Percentiles rank a stretch among this genome's conserved stretches.
Evolutionary conservation across 2,329 filamentous ascomycete species (phyloP).

Genomic region (Amauroascus verrucosus): DNA sequence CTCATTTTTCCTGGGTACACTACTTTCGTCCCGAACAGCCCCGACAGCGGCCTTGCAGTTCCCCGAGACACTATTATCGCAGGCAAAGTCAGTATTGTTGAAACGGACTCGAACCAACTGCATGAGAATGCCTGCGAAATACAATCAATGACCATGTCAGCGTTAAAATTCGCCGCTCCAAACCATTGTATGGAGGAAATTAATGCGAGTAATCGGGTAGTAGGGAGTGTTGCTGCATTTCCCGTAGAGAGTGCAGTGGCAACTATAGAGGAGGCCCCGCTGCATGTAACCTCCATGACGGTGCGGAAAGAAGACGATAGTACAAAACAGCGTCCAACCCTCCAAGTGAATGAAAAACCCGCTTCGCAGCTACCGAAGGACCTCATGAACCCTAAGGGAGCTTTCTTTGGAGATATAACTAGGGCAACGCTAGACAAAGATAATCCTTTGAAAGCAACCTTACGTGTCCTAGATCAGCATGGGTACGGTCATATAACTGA

Average conservation of each 20-base stretch:
- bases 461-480: neutral
- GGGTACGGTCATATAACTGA: neutral
- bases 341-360: neutral
- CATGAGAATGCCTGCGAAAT: neutral
- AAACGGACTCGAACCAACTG: neutral
- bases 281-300: neutral
- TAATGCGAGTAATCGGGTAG: too few species aligned
- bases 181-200: too few species aligned
- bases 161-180: too few species aligned
- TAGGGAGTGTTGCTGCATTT: too few species aligned
- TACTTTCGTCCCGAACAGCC: neutral
- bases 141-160: too few species aligned
- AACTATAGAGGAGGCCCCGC: neutral
- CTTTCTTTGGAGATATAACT: neutral
- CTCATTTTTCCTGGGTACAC: neutral
- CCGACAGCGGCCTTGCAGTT: neutral
- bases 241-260: neutral
- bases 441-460: neutral
- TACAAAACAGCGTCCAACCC: neutral
- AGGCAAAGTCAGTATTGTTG: neutral
- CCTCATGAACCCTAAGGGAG: neutral
- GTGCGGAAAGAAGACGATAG: neutral
- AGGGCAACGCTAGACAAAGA: neutral
- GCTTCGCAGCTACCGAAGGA: neutral
- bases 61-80: constrained; percentile 1